These are phyloP conservation scores for Verticillium albo-atrum DNA, from an alignment of 2,329 filamentous ascomycete species.

Conservation along the genomic window DNA sequence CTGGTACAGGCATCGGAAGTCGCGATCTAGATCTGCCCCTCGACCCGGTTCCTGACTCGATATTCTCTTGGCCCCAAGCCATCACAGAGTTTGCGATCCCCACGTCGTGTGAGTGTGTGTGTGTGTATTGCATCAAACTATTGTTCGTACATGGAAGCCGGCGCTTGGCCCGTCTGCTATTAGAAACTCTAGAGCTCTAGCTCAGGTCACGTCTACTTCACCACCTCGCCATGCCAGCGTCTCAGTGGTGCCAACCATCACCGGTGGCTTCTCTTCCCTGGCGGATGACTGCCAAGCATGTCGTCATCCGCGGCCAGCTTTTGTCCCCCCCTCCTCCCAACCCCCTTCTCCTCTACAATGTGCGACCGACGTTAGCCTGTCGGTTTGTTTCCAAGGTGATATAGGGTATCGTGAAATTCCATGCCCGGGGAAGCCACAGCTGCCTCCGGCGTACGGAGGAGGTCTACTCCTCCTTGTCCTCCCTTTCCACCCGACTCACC, in stretches of 20 bases:
- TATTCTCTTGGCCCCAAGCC: neutral
- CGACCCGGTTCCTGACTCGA: neutral
- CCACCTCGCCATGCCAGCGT: neutral
- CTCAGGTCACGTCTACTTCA: neutral
- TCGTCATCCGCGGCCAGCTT: neutral
- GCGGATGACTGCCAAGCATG: neutral
- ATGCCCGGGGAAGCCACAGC: neutral
- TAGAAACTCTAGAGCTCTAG: neutral
- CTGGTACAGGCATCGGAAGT: too few species aligned
- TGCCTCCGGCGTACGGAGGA: neutral
- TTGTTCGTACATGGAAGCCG: neutral
- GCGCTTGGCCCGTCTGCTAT: neutral
- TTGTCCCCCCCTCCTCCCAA: neutral
- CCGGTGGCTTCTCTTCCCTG: neutral
- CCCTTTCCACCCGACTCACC: constrained; percentile 15
- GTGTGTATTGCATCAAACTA: neutral
- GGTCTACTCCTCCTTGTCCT: constrained; percentile 17
- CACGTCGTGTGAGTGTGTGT: neutral
- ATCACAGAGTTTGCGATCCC: neutral
- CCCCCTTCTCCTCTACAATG: neutral
- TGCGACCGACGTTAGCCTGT: too few species aligned
- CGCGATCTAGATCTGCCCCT: neutral
- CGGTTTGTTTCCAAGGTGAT: neutral
- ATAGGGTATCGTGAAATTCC: neutral
- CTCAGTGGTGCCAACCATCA: neutral